A percentile compares a stretch with the other conserved stretches of the same genome.
Conservation (phyloP, 495 filamentous ascomycete species). For the Aspergillus cavernicola region DNA sequence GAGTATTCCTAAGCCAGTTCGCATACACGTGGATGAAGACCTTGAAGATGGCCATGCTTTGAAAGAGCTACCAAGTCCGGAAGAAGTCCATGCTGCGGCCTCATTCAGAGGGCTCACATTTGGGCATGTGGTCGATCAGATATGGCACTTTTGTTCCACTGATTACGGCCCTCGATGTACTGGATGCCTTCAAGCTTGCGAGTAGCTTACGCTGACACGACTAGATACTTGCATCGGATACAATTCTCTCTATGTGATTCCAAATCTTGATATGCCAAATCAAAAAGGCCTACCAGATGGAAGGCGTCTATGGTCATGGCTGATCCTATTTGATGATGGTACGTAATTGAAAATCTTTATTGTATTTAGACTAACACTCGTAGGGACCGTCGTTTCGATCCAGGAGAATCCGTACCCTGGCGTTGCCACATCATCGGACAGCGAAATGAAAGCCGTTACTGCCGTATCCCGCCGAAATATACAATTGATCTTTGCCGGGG, state of each 20-base stretch:
- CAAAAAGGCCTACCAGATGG: slow-evolving; percentile 56
- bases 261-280: slow-evolving; percentile 28
- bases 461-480: slow-evolving; percentile 63
- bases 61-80: slow-evolving; percentile 22
- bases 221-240: slow-evolving; percentile 77
- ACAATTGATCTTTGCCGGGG: slow-evolving; percentile 64
- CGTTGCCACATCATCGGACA: slow-evolving; percentile 23
- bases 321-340: slow-evolving; percentile 79
- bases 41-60: slow-evolving; percentile 32
- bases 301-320: slow-evolving; percentile 70
- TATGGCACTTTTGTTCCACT: slow-evolving; percentile 63
- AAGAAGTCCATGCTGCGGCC: slow-evolving; percentile 21
- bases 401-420: slow-evolving; percentile 64
- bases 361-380: slow-evolving; percentile 3
- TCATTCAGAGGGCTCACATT: slow-evolving; percentile 35
- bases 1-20: slow-evolving; percentile 7
- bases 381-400: slow-evolving; percentile 71
- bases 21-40: slow-evolving; percentile 22
- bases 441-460: slow-evolving; percentile 39
- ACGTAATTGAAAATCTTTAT: slow-evolving; percentile 14
- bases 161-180: slow-evolving; percentile 57
- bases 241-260: slow-evolving; percentile 68
- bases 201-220: not conserved
- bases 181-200: not conserved
- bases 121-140: slow-evolving; percentile 52